These are phyloP conservation scores for Talaromyces sp. DNA, from an alignment of 2,329 filamentous ascomycete species.

Conservation along the genomic window DNA sequence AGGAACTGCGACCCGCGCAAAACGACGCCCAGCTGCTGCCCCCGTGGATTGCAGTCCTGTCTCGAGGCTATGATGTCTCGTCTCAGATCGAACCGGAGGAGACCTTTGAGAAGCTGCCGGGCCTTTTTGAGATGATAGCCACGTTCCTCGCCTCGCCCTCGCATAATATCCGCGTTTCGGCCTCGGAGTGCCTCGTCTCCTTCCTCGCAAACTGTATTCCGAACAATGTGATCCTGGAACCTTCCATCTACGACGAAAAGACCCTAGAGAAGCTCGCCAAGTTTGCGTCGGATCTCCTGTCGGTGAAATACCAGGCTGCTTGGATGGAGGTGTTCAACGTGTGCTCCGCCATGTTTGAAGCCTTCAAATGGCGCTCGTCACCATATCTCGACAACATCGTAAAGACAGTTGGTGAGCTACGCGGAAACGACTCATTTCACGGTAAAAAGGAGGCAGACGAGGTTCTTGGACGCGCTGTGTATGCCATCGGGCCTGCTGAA, in stretches of 20 bases:
- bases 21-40: conserved; percentile 93
- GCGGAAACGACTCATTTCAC: conserved; percentile 79
- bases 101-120: conserved; percentile 84
- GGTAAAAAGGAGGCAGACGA: conserved; percentile 94
- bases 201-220: conserved; percentile 90
- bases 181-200: conserved; percentile 90
- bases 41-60: conserved; percentile 93
- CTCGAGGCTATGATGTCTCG: conserved; percentile 88
- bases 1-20: conserved; percentile 81
- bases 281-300: conserved; percentile 68
- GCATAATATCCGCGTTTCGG: conserved; percentile 88
- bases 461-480: conserved; percentile 80
- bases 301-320: conserved; percentile 85
- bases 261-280: conserved; percentile 71
- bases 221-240: conserved; percentile 73
- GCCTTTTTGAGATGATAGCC: conserved; percentile 73
- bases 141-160: conserved; percentile 80
- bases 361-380: conserved; percentile 75
- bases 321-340: conserved; percentile 95
- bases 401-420: conserved; percentile 76
- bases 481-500: conserved; percentile 81
- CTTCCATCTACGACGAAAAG: conserved; percentile 90
- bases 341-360: conserved; percentile 73
- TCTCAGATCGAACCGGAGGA: conserved; percentile 84
- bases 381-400: conserved; percentile 72